Base-by-base conservation (phyloP, 257 asterid genomes). In the Fraxinus cuspidata region DNA sequence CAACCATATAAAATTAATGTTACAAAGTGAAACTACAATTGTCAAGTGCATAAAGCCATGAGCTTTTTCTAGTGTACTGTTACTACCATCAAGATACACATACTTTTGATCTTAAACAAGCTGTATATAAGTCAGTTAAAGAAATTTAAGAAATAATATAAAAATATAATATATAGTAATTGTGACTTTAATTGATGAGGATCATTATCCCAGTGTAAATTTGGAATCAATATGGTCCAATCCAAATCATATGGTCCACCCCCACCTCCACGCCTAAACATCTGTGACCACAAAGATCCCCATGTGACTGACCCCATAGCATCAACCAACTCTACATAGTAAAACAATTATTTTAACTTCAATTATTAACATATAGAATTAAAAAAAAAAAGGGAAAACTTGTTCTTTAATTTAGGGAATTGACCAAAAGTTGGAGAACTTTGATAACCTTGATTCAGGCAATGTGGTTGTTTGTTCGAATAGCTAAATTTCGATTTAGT, bases 181-280 rank as follows among this genome's bases (percentile, higher is more conserved):
- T 23, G 42, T 35, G 63, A 81, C 73, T 81, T 77, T 68, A 38
- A 11, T 63, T 34, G 25, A 31, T 56, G 23, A 60, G 23, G 31
- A 70, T n/a, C 71, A 28, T 65, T 60, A 29, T 31, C 68, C 37
- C 75, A 31, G 3, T 34, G 70, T 71, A 42, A 70, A 37, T 60
- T 42, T 67, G 3, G 49, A 19, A 31, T 73, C 51, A 21, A 27
- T 35, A 42, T 60, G 72, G 78, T 70, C 73, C 73, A 47, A 67
- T 74, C 65, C 8, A 69, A 74, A 70, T 40, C 83, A 65, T 23
- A 40, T 47, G 56, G 44, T 31, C 42, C 76, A 74, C 64, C 79
- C 70, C 88, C 85, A 75, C 77, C 42, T 56, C 53, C 65, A 56
- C 85, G 83, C 66, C 72, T 38, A 81, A 74, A 72, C 72, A 74